Evolutionary conservation across 805 yeast species (phyloP), one percentile per base, ranked within the genome.

Genomic region (Monosporozyma servazzii): DNA sequence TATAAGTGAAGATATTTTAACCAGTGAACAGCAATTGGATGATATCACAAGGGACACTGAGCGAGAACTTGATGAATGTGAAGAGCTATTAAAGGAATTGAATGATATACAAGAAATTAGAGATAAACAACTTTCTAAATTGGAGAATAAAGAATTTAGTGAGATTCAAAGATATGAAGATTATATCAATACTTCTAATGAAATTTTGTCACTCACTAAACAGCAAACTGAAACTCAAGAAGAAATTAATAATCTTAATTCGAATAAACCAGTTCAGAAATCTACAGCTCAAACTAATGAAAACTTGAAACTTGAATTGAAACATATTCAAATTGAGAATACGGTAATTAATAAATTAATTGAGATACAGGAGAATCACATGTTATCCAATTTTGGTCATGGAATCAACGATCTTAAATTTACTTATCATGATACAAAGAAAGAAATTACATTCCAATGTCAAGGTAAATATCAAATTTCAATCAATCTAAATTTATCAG

Each of bases 1-100:
- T 7, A 51, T 55, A 15, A 55, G 62, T 25, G 54, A 55, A 11
- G 54, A 54, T 13, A 48, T 31, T 36, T 23, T 17, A 6, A 31
- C 13, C 6, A 30, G 31, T 17, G 49, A 40, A 20, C 20, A 40
- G 29, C 20, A 27, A 29, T 21, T 39, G 18, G 37, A 45, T 13
- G 31, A 45, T 5, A 53, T 62, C 5, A 64, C 62, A 37, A 62
- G 60, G 37, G 29, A 55, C 8, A 58, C 59, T 0, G 50, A 59
- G 3, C 56, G 55, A 41, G 59, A 58, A 5, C 47, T 65, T 5
- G 67, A 64, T 17, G 58, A 59, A 17, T 66, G 68, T 50, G 55
- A 55, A 50, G 49, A 51, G 17, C 49, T 61, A 27, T 45, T 60
- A 23, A 53, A 52, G 9, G 62, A 61, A 41, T 53, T 62, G 23